Evolutionary conservation across 1,139 yeast species (phyloP).

Genomic region (Geotrichum histeridarum): DNA sequence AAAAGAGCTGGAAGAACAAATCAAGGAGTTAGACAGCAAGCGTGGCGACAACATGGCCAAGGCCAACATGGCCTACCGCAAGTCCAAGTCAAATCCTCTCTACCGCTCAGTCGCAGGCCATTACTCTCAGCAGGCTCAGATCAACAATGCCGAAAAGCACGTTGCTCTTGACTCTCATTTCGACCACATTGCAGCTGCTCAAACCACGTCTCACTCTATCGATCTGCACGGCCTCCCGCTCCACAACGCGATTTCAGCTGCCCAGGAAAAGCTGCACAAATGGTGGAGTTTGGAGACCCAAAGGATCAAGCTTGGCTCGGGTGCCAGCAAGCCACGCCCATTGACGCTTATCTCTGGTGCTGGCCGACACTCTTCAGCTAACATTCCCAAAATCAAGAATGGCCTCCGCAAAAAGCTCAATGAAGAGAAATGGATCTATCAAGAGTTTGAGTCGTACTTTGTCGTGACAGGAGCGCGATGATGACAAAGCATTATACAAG

Average conservation of each 20-base stretch:
- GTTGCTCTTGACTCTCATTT: slow-evolving; percentile 21
- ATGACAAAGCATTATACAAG: too few species aligned
- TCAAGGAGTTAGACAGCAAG: not conserved
- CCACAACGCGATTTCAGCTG: slow-evolving; percentile 26
- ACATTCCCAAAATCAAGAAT: slow-evolving; percentile 33
- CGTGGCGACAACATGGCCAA: not conserved
- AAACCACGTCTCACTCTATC: slow-evolving; percentile 22
- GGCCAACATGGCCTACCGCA: slow-evolving; percentile 20
- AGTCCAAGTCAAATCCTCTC: slow-evolving; percentile 28
- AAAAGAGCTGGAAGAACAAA: not conserved
- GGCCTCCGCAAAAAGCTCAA: slow-evolving; percentile 28
- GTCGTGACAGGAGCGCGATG: slow-evolving; percentile 16
- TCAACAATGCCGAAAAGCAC: slow-evolving; percentile 20
- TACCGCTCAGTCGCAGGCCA: slow-evolving; percentile 30
- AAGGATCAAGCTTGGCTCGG: not conserved
- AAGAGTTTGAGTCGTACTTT: slow-evolving; percentile 26
- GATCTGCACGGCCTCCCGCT: slow-evolving; percentile 34
- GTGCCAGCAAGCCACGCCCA: slow-evolving; percentile 13
- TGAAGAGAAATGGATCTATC: slow-evolving; percentile 23
- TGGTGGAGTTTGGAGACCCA: slow-evolving; percentile 23
- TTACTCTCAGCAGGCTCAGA: slow-evolving; percentile 26
- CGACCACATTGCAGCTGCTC: slow-evolving; percentile 20
- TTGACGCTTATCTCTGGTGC: slow-evolving; percentile 34
- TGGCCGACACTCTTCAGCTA: slow-evolving; percentile 32
- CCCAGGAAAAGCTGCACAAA: slow-evolving; percentile 24